Evolutionary conservation across 495 filamentous ascomycete species (phyloP), one percentile per base, ranked within the genome.

Genomic region (Staphylotrichum longicolle): DNA sequence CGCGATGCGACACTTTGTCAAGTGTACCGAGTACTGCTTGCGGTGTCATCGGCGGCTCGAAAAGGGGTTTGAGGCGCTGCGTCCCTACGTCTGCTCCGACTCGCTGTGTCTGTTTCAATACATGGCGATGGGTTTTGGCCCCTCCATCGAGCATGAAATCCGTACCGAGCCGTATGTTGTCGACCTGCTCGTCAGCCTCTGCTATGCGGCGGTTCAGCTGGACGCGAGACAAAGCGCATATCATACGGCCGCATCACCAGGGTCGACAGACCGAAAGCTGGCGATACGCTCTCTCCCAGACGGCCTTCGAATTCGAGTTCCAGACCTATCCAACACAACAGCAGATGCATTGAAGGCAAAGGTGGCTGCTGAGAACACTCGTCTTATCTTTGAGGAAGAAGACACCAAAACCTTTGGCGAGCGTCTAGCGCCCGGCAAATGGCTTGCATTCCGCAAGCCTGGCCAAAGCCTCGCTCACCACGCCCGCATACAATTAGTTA

Each of bases 31-130:
- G 44, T 96, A 92, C 70, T 98, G 93, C 70, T 80, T 95, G 44
- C 85, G 92, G 12, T 98, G 93, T 66, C 90, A 96, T 70, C 82
- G 83, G 66, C 88, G 82, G 67, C 79, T 90, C 37, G 70, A 83
- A n/a, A 81, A 80, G 6, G 82, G 84, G 7, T 88, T 96, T 50
- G 90, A 93, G 65, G 88, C 93, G n/a, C 76, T 98, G 47, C 93
- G 91, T 61, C 93, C 93, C 0, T 96, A 94, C 66, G 91, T 96
- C 20, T 98, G 93, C 78, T 85, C 83, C 34, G 83, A 85, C 20
- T 82, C 81, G 4, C 79, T 98, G 7, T 98, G 93, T 68, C 76
- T 96, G 3, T 94, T 91, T 64, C 93, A 98, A 68, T 96, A 95
- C 75, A 89, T 96, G 84, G 81, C 82, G n/a, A 79, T 94, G 33